Evolutionary conservation across 139 green algal genomes (phyloP).

Genomic region (Microglena sp.): DNA sequence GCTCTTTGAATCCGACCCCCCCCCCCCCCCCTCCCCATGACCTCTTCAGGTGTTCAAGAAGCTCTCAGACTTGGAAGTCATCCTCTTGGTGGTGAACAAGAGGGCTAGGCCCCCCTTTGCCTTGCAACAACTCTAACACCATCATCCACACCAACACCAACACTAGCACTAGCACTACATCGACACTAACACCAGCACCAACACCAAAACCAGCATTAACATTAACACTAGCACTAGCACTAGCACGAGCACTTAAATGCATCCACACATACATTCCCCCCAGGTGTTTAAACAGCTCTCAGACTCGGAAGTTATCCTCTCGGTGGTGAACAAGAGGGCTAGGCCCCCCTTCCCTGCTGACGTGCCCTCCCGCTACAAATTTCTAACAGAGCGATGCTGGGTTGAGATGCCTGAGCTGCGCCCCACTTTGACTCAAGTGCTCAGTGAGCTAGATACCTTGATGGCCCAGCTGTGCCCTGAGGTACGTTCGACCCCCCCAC

Average conservation of each 20-base stretch:
- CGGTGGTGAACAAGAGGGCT: slow-evolving; percentile 35
- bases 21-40: too few relatives aligned
- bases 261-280: too few relatives aligned
- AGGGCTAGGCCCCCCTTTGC: too few relatives aligned
- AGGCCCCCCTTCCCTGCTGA: slow-evolving; percentile 35
- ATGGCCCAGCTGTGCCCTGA: slow-evolving; percentile 20
- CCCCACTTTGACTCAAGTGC: slow-evolving; percentile 17
- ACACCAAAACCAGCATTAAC: too few relatives aligned
- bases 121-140: too few relatives aligned
- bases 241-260: too few relatives aligned
- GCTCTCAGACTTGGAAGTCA: slow-evolving; percentile 38
- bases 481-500: too few relatives aligned
- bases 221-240: too few relatives aligned
- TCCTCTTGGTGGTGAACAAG: slow-evolving; percentile 39
- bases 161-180: too few relatives aligned
- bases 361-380: slow-evolving; percentile 30
- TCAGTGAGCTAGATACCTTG: slow-evolving; percentile 30
- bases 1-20: too few relatives aligned
- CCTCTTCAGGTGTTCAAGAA: slow-evolving; percentile 41
- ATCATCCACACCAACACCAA: too few relatives aligned
- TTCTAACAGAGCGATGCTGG: slow-evolving; percentile 38
- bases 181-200: too few relatives aligned
- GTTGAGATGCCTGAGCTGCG: slow-evolving; percentile 29
- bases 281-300: slow-evolving; percentile 38
- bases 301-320: slow-evolving; percentile 41